Conservation (phyloP, 75 land plant genomes). For the Picea glauca region DNA sequence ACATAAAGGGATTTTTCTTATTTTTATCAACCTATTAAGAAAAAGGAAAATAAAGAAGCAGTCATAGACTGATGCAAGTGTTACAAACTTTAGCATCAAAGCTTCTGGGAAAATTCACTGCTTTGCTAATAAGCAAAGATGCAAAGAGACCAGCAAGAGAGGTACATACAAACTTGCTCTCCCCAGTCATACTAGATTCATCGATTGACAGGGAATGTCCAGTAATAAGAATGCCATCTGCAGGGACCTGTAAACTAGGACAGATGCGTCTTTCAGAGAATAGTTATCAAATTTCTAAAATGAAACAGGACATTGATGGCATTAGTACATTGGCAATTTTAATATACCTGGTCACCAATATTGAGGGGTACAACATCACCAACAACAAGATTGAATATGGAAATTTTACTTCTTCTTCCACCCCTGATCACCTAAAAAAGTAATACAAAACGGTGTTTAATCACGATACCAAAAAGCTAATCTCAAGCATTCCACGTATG, state of each 20-base stretch:
- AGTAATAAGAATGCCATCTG: conserved; percentile 73
- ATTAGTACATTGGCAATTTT: neutral
- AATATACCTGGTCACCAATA: conserved; percentile 73
- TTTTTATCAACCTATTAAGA: conserved; percentile 50
- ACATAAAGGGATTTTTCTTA: conserved; percentile 58
- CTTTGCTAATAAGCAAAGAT: neutral
- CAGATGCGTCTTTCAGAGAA: neutral
- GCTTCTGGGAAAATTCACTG: neutral
- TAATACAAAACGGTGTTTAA: neutral
- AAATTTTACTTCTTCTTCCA: conserved; percentile 60
- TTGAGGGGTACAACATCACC: conserved; percentile 81
- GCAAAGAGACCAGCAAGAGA: neutral
- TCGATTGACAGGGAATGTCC: conserved; percentile 75
- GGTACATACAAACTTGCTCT: conserved; percentile 58
- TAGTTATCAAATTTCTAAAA: neutral
- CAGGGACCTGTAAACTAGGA: conserved; percentile 50
- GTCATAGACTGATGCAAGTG: neutral
- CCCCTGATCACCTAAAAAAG: conserved; percentile 55
- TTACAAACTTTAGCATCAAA: neutral
- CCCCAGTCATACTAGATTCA: conserved; percentile 91
- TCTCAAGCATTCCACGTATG: too few relatives aligned
- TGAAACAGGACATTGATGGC: neutral
- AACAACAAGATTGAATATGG: conserved; percentile 81
- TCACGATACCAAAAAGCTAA: too few relatives aligned
- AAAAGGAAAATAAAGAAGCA: conserved; percentile 12